phyloP scores from a whole-genome alignment of 306 rosid genomes.

The Dalbergia oliveri region DNA sequence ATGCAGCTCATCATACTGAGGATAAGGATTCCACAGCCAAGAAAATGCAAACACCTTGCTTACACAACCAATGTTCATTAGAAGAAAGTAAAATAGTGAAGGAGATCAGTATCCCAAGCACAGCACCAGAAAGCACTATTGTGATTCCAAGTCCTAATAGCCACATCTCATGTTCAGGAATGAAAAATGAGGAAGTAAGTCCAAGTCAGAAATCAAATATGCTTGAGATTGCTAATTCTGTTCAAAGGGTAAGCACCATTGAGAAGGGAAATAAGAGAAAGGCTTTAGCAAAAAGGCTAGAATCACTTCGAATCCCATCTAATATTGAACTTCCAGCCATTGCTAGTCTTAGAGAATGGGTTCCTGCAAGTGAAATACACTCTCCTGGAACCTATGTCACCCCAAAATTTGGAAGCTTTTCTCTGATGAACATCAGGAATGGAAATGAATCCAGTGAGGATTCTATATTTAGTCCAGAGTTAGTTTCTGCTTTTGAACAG shows the following conservation, averaged over 20 bases:
- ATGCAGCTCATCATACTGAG: conserved; percentile 25
- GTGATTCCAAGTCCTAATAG: conserved; percentile 11
- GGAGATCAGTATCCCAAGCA: conserved; percentile 4
- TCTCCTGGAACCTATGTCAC: conserved; percentile 60
- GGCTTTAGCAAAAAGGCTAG: conserved; percentile 54
- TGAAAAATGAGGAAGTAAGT: conserved; percentile 31
- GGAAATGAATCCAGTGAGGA: conserved; percentile 43
- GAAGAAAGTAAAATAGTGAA: conserved; percentile 39
- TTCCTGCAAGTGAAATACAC: conserved; percentile 49
- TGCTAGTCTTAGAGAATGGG: conserved; percentile 57
- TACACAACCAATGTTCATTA: conserved; percentile 9
- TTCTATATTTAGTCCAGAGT: conserved; percentile 57
- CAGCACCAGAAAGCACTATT: conserved; percentile 33
- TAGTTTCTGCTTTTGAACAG: conserved; percentile 57
- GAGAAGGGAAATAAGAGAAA: conserved; percentile 57
- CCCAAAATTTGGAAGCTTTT: conserved; percentile 61
- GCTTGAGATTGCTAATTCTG: neutral
- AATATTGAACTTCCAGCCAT: conserved; percentile 48
- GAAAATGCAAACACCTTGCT: conserved; percentile 37
- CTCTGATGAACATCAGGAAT: conserved; percentile 38
- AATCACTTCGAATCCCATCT: conserved; percentile 56
- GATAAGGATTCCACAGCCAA: conserved; percentile 36
- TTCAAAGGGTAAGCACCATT: neutral
- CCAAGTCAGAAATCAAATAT: conserved; percentile 33
- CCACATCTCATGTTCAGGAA: conserved; percentile 29